Conservation (phyloP, 1,284 basidiomycete species). For the Grifola frondosa region DNA sequence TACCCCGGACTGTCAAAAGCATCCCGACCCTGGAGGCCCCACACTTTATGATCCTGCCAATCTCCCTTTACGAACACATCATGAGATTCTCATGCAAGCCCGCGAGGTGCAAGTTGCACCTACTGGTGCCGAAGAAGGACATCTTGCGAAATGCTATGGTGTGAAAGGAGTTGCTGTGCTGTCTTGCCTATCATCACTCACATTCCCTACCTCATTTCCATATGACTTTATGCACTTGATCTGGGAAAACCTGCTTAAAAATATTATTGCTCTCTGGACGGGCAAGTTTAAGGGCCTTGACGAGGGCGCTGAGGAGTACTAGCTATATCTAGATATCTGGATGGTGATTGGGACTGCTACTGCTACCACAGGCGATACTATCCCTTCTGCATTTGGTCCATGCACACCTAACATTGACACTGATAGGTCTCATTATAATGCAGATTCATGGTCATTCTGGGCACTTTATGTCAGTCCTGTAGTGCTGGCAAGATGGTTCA, state of each 20-base stretch:
- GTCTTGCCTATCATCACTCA: slow-evolving; percentile 32
- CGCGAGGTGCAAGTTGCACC: slow-evolving; percentile 30
- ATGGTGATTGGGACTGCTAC: slow-evolving; percentile 37
- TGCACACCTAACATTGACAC: slow-evolving; percentile 36
- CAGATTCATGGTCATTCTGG: slow-evolving; percentile 39
- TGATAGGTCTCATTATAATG: slow-evolving; percentile 27
- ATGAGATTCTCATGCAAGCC: slow-evolving; percentile 33
- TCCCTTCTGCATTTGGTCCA: slow-evolving; percentile 41
- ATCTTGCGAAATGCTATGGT: slow-evolving; percentile 35
- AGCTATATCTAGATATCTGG: slow-evolving; percentile 34
- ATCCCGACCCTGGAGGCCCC: slow-evolving; percentile 2
- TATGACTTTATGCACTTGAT: slow-evolving; percentile 51
- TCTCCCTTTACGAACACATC: slow-evolving; percentile 40
- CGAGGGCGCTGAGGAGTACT: slow-evolving; percentile 31
- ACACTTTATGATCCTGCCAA: slow-evolving; percentile 31
- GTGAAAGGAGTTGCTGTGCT: slow-evolving; percentile 42
- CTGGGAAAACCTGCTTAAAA: slow-evolving; percentile 40
- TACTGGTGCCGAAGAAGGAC: slow-evolving; percentile 22
- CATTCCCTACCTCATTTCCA: slow-evolving; percentile 41
- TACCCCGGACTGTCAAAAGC: slow-evolving; percentile 25
- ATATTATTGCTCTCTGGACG: slow-evolving; percentile 41
- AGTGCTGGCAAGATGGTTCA: slow-evolving; percentile 32
- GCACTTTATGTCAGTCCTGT: slow-evolving; percentile 39
- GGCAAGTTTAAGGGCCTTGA: slow-evolving; percentile 39
- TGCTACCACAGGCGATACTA: slow-evolving; percentile 27